Percentiles rank a stretch among this genome's conserved stretches.
Evolutionary conservation across 2,329 filamentous ascomycete species (phyloP).

Genomic region (Penicillium sp.): DNA sequence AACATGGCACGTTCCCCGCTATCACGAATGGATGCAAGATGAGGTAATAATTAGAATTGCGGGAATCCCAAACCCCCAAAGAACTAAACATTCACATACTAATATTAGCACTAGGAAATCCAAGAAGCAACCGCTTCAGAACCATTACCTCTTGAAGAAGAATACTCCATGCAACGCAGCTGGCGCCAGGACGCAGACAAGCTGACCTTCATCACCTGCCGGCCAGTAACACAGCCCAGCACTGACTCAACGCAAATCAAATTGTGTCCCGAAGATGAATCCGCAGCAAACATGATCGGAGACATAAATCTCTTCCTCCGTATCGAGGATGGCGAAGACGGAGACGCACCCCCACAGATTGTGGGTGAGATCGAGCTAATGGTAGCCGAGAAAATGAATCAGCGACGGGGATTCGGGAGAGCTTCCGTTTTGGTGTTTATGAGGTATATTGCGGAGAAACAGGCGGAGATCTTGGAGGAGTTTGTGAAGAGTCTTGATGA

Average conservation of each 20-base stretch:
- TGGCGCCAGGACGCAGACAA: constrained; percentile 85
- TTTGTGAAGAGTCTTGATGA: constrained; percentile 38
- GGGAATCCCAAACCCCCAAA: neutral
- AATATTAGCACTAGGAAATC: constrained; percentile 53
- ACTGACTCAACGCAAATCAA: neutral
- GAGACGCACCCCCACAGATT: constrained; percentile 33
- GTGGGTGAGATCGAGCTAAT: constrained; percentile 83
- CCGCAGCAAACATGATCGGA: constrained; percentile 61
- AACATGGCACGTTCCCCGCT: constrained; percentile 73
- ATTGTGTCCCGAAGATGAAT: constrained; percentile 51
- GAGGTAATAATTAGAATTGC: constrained; percentile 45
- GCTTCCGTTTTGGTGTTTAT: constrained; percentile 68
- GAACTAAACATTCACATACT: neutral
- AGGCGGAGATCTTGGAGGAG: constrained; percentile 57
- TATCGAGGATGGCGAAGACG: constrained; percentile 53
- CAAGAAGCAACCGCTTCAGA: constrained; percentile 86
- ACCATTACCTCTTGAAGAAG: constrained; percentile 73
- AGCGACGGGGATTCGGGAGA: constrained; percentile 64
- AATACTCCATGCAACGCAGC: constrained; percentile 85
- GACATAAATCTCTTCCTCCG: constrained; percentile 82
- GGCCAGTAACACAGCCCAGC: constrained; percentile 36
- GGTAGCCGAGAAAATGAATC: constrained; percentile 64
- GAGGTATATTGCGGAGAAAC: constrained; percentile 61
- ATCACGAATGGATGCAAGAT: constrained; percentile 92
- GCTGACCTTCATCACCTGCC: constrained; percentile 85